Base-by-base conservation (phyloP, 2,329 filamentous ascomycete genomes). In the Cordyceps javanica region DNA sequence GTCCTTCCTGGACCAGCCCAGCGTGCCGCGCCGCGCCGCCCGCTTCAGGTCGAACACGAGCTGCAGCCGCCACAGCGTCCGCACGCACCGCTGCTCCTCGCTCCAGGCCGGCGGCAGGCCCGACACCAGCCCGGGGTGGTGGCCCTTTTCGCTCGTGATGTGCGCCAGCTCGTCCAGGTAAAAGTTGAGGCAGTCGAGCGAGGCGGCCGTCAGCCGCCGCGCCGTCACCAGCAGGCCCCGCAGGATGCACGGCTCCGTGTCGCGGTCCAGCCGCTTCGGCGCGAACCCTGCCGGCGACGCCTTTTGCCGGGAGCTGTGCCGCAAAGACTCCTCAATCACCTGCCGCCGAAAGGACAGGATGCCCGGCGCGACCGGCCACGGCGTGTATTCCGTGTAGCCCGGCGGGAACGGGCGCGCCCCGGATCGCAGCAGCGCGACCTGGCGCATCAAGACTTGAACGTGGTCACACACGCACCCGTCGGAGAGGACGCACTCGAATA, bases 11-110 rank as follows among this genome's bases (percentile, higher is more conserved):
- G 52, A 46, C 52, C 52, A 55, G 2, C 52, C 52, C 16, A 55
- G 41, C 30, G 52, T 55, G 41, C 42, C 42, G 21, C 42, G 41
- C 10, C 52, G 52, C 30, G 52, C 52, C 23, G 52, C 52, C 19
- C 42, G 30, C 41, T 55, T 55, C 30, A 55, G 14, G 21, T 55
- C 52, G 9, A 55, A 55, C 5, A 55, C 11, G 30, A 55, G 52
- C 41, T 55, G 52, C 41, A 55, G 21, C 16, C 52, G 52, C 52
- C 52, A 55, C 19, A 55, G 52, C 30, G 52, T 25, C 5, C 53
- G 30, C 32, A 39, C 16, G 34, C 53, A 55, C 23, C 53, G 53
- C 53, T 55, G 53, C 32, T 55, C 53, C n/a, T 55, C 53, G 32
- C 42, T 55, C 53, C 53, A 55, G 14, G 21, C 5, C 32, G 53